Evolutionary conservation across 179 eudicot genomes (phyloP).

Genomic region (Silene coronaria): DNA sequence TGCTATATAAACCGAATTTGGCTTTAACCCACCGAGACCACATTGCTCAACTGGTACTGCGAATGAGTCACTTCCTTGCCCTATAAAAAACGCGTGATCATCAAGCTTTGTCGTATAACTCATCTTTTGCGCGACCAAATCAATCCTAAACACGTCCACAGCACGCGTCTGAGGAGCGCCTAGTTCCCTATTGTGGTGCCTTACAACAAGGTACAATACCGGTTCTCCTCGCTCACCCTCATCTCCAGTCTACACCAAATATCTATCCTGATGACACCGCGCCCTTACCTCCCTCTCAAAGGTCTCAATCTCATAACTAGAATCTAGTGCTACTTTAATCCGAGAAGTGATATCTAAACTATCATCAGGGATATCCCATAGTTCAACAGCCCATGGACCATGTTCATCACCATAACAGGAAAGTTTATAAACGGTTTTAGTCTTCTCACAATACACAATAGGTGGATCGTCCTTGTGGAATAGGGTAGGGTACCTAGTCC

Average conservation of each 20-base stretch:
- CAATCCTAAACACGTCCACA: slow-evolving; percentile 1
- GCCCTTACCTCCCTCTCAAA: background rate
- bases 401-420: background rate
- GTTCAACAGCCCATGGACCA: background rate
- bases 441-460: background rate
- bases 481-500: background rate
- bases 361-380: background rate
- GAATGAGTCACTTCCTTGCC: background rate
- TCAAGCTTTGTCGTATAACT: slow-evolving; percentile 1
- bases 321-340: background rate
- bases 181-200: background rate
- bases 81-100: slow-evolving; percentile 7
- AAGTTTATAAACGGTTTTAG: background rate
- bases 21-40: too few species aligned
- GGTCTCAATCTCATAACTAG: background rate
- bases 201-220: background rate
- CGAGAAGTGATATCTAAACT: background rate
- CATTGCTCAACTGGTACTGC: too few species aligned
- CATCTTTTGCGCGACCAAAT: background rate
- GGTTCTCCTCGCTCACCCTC: background rate
- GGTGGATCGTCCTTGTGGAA: slow-evolving; percentile 8
- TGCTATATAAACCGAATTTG: too few species aligned
- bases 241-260: background rate
- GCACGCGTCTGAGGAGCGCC: background rate
- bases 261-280: background rate